These are phyloP conservation scores for Collybia sordida DNA, from an alignment of 768 basidiomycete species.

Conservation along the genomic window DNA sequence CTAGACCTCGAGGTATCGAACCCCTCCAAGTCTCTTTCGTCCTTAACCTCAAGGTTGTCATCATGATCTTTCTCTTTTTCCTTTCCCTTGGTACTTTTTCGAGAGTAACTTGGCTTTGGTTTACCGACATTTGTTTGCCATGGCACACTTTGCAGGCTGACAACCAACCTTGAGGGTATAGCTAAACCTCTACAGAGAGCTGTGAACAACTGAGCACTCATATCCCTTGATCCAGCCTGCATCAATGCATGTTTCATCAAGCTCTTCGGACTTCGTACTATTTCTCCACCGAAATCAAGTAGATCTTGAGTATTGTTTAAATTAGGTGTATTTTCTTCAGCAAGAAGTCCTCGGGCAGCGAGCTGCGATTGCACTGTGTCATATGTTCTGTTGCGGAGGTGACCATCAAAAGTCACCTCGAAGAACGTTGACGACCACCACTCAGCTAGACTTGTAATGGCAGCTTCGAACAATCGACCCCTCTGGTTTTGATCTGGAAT, in stretches of 20 bases:
- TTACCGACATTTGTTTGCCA: constrained; percentile 77
- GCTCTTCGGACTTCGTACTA: constrained; percentile 75
- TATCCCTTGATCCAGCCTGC: constrained; percentile 79
- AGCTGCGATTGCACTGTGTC: constrained; percentile 62
- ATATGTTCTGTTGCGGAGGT: constrained; percentile 75
- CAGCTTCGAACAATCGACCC: constrained; percentile 85
- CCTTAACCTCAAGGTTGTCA: constrained; percentile 26
- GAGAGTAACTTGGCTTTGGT: constrained; percentile 41
- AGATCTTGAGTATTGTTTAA: constrained; percentile 45
- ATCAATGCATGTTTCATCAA: constrained; percentile 92
- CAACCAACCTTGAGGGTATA: constrained; percentile 84
- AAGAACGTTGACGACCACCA: constrained; percentile 88
- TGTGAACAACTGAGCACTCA: constrained; percentile 89
- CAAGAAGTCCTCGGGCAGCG: constrained; percentile 27
- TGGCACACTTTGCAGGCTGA: constrained; percentile 88
- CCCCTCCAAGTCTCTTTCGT: constrained; percentile 38
- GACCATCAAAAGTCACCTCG: constrained; percentile 57
- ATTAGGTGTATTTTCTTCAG: constrained; percentile 28
- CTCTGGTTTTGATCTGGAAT: constrained; percentile 80
- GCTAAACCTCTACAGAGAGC: constrained; percentile 83
- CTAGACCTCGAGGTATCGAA: constrained; percentile 20
- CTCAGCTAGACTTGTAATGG: constrained; percentile 65
- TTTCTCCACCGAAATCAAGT: constrained; percentile 60
- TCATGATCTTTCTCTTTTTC: constrained; percentile 36
- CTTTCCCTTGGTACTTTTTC: constrained; percentile 36